Evolutionary conservation across 2,329 filamentous ascomycete genomes (phyloP).

Genomic region (Hymenoscyphus linearis): DNA sequence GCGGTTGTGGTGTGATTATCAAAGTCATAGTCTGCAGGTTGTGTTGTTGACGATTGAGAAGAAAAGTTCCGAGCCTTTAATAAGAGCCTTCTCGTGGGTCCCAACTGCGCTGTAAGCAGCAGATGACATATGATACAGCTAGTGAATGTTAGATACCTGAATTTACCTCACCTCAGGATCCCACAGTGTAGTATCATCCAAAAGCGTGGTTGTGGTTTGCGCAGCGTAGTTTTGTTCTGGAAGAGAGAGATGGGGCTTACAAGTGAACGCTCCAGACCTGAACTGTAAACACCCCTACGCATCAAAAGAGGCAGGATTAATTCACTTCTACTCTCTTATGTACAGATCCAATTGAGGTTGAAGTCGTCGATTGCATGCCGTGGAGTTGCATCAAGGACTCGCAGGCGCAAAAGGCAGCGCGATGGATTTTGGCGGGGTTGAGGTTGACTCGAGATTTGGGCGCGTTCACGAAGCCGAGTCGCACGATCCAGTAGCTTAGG

Average conservation of each 20-base stretch:
- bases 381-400: not conserved
- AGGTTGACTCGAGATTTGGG: not conserved
- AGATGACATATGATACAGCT: not conserved
- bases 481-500: slow-evolving; percentile 6
- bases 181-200: not conserved
- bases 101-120: not conserved
- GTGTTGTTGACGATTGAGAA: not conserved
- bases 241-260: not conserved
- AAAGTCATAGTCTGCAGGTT: slow-evolving; percentile 32
- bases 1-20: slow-evolving; percentile 26
- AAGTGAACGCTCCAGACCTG: not conserved
- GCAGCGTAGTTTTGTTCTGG: not conserved
- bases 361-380: not conserved
- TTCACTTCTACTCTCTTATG: not conserved
- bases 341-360: slow-evolving; percentile 1
- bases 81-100: not conserved
- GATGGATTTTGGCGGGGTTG: slow-evolving; percentile 3
- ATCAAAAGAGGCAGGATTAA: not conserved
- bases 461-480: slow-evolving; percentile 1
- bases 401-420: not conserved
- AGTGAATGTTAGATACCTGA: not conserved
- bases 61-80: not conserved
- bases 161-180: not conserved
- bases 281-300: not conserved
- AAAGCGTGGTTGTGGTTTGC: not conserved